Evolutionary conservation across 2,329 filamentous ascomycete genomes (phyloP), one percentile per base, ranked within the genome.

Genomic region (Nemania sp.): DNA sequence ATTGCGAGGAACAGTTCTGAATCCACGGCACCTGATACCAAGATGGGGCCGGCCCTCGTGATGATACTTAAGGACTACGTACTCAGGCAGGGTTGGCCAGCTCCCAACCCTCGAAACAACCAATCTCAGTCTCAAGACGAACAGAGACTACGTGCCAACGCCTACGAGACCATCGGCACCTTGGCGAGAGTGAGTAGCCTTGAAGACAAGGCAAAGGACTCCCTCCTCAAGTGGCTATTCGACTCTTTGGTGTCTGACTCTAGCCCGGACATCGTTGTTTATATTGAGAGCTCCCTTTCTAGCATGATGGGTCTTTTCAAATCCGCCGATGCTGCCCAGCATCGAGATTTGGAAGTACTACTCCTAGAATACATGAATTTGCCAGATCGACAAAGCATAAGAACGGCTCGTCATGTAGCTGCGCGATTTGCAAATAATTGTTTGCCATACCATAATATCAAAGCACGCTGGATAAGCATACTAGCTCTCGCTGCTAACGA

Each of bases 381-480:
- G 1, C 69, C 78, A 0, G 80, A 84, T 15, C 69, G 73, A 1
- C 78, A 79, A n/a, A 79, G 84, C 15, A 79, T 87, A n/a, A 83
- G 89, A 66, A 93, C 90, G 69, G 90, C 90, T 35, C 87, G 91
- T 7, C 95, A 93, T 75, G 89, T 91, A 18, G 89, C 89, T 21
- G 88, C 95, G 7, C 90, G 95, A 59, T 97, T 94, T 81, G 91
- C 92, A 11, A 98, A 98, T 72, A 85, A 91, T 52, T 96, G 92
- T 69, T 80, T 99, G 5, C 85, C 89, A 0, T 97, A 92, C 68
- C 82, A 82, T 18, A 92, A 97, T 69, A 82, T 91, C 10, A 81
- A 89, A 39, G 95, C 87, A 25, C 86, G 95, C 50, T 97, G 92
- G 91, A 90, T 97, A 48, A 87, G 97, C 73, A 84, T 98, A 15